Conservation (phyloP, 1,139 yeast species). For the Pichiaceae sp. region DNA sequence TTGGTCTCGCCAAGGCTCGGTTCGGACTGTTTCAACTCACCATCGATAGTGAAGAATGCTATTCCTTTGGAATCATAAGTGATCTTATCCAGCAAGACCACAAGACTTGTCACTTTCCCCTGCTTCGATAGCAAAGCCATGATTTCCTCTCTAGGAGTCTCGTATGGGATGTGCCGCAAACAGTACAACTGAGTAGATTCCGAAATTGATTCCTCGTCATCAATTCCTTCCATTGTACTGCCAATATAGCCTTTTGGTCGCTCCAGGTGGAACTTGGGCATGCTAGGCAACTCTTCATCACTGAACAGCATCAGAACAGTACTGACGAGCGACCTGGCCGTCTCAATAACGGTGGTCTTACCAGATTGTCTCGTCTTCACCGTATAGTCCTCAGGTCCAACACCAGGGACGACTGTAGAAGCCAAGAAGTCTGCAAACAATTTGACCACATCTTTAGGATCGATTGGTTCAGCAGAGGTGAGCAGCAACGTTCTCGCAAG, state of each 20-base stretch:
- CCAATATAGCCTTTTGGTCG: slow-evolving; percentile 60
- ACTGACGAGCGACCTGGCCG: slow-evolving; percentile 43
- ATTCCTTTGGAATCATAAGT: slow-evolving; percentile 32
- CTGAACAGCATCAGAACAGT: slow-evolving; percentile 47
- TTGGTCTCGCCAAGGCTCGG: slow-evolving; percentile 16
- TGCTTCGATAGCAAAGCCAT: slow-evolving; percentile 28
- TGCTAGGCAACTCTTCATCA: slow-evolving; percentile 25
- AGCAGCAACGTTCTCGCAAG: slow-evolving; percentile 32
- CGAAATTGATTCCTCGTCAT: background rate
- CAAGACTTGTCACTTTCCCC: slow-evolving; percentile 28
- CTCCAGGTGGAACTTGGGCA: slow-evolving; percentile 25
- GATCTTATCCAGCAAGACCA: slow-evolving; percentile 27
- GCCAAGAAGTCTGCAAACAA: slow-evolving; percentile 18
- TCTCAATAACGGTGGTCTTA: slow-evolving; percentile 38
- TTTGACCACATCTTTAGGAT: slow-evolving; percentile 14
- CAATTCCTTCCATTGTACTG: slow-evolving; percentile 2
- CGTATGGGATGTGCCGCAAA: slow-evolving; percentile 32
- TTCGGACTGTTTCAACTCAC: slow-evolving; percentile 4
- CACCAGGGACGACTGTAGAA: slow-evolving; percentile 18
- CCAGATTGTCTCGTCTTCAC: slow-evolving; percentile 22
- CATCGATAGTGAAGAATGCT: slow-evolving; percentile 32
- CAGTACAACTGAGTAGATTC: slow-evolving; percentile 22
- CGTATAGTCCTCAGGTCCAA: slow-evolving; percentile 17
- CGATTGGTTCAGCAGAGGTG: slow-evolving; percentile 31
- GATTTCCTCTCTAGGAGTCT: slow-evolving; percentile 29